Evolutionary conservation across 2,329 filamentous ascomycete species (phyloP).

Genomic region (Coleophoma crateriformis): DNA sequence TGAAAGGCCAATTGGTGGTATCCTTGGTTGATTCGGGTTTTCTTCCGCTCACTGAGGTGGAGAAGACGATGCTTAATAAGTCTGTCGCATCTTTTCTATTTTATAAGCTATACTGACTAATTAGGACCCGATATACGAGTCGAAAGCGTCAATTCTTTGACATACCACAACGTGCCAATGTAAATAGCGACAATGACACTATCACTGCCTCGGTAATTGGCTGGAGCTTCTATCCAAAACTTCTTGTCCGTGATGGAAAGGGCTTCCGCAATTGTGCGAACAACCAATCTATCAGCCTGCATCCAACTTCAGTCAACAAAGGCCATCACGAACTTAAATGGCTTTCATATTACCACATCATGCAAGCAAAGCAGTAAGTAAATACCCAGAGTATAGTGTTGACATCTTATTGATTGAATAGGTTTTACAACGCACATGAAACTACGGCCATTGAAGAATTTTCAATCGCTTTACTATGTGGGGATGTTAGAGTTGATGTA

Average conservation of each 20-base stretch:
- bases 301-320: constrained; percentile 87
- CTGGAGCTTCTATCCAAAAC: constrained; percentile 93
- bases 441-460: constrained; percentile 78
- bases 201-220: constrained; percentile 79
- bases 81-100: constrained; percentile 26
- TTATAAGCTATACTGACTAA: constrained; percentile 1
- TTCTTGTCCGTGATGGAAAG: constrained; percentile 78
- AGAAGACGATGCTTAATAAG: constrained; percentile 63
- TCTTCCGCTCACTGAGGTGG: constrained; percentile 66
- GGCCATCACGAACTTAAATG: constrained; percentile 63
- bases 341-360: constrained; percentile 94
- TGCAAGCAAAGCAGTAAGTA: constrained; percentile 78
- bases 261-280: constrained; percentile 89
- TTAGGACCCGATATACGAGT: constrained; percentile 53
- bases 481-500: constrained; percentile 82
- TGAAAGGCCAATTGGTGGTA: constrained; percentile 85
- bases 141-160: constrained; percentile 70
- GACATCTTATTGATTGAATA: constrained; percentile 26
- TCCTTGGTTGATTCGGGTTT: constrained; percentile 84
- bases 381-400: constrained; percentile 1
- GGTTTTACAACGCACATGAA: constrained; percentile 84
- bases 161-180: constrained; percentile 70
- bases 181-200: constrained; percentile 73
- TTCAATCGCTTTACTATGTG: constrained; percentile 77
- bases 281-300: constrained; percentile 83